Evolutionary conservation across 2,329 filamentous ascomycete genomes (phyloP).

Genomic region (Aureobasidium sp.): DNA sequence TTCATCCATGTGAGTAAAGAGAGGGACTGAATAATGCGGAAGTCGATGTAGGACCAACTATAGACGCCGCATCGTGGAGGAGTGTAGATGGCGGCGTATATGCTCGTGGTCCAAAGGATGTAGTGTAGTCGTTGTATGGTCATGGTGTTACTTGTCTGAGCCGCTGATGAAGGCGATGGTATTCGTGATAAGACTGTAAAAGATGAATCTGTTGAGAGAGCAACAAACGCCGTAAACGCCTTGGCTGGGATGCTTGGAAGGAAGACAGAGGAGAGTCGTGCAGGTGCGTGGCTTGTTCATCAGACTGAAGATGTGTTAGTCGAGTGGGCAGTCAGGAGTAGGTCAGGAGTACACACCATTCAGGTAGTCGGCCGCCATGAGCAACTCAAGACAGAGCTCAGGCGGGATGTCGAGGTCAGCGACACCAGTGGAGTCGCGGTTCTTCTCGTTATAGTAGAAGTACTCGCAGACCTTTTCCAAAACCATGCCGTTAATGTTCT

Average conservation of each 20-base stretch:
- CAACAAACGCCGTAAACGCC: constrained; percentile 8
- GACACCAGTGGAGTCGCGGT: constrained; percentile 61
- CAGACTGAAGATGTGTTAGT: constrained; percentile 13
- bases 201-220: constrained; percentile 2
- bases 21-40: constrained; percentile 10
- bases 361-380: constrained; percentile 70
- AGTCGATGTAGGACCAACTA: constrained; percentile 18
- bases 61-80: constrained; percentile 19
- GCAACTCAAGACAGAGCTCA: constrained; percentile 67
- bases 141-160: neutral
- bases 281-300: neutral
- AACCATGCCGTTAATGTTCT: constrained; percentile 65
- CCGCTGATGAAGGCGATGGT: neutral
- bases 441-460: constrained; percentile 72
- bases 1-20: neutral
- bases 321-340: neutral
- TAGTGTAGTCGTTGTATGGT: neutral
- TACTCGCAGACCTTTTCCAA: constrained; percentile 78
- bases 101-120: constrained; percentile 17
- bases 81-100: constrained; percentile 17
- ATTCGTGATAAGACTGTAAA: neutral
- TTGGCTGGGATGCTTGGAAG: constrained; percentile 1
- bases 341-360: constrained; percentile 42
- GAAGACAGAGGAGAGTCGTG: neutral
- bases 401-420: constrained; percentile 74